Conservation (phyloP, 2,329 filamentous ascomycete genomes). For the Neurospora sp. region DNA sequence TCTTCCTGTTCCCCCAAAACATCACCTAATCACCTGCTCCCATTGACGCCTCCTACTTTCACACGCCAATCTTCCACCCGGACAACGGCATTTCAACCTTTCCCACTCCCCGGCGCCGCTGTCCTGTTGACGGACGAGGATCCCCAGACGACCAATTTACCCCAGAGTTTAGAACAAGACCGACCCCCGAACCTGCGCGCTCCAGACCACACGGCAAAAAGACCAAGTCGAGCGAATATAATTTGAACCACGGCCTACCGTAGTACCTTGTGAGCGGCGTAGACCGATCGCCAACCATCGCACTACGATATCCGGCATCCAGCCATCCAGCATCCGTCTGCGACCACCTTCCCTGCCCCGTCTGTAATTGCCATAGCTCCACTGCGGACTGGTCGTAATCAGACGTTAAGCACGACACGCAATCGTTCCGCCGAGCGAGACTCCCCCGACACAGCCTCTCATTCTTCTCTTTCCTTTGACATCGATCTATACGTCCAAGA, state of each 20-base stretch:
- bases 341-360: background rate
- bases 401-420: background rate
- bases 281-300: background rate
- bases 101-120: background rate
- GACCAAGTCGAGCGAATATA: background rate
- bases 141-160: background rate
- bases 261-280: background rate
- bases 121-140: background rate
- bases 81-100: background rate
- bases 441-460: background rate
- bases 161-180: background rate
- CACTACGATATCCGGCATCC: background rate
- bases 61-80: constrained; percentile 1
- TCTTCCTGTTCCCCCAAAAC: background rate
- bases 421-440: background rate
- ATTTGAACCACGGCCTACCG: background rate
- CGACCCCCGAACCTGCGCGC: background rate
- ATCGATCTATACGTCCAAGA: constrained; percentile 3
- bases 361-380: background rate
- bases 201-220: background rate
- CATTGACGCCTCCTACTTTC: background rate
- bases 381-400: background rate
- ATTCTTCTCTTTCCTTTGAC: background rate
- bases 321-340: background rate
- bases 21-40: background rate